Evolutionary conservation across 192 early-diverging fungal genomes (phyloP), one percentile per base, ranked within the genome.

Genomic region (Mortierella claussenii): DNA sequence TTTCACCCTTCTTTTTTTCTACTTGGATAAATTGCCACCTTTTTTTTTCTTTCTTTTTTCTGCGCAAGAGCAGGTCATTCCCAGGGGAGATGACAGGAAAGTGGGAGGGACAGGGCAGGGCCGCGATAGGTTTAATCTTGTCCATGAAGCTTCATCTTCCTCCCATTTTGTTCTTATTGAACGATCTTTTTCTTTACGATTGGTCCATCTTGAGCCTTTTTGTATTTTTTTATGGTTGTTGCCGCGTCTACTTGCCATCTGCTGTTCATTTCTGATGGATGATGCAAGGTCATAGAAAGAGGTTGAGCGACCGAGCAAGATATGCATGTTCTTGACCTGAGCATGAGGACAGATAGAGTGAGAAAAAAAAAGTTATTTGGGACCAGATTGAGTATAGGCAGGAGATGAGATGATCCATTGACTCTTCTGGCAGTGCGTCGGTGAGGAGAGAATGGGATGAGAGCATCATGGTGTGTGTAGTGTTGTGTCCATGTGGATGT

Each of bases 241-340:
- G n/a, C n/a, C n/a, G n/a, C n/a, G n/a, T n/a, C n/a, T n/a, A n/a
- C n/a, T n/a, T n/a, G n/a, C n/a, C n/a, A n/a, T n/a, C 26, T 27
- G 47, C n/a, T 28, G 21, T 50, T 50, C 49, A 53, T 43, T 18
- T 52, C 18, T 18, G 37, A 53, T 48, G 37, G 60, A 53, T 23
- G 60, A 62, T 51, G 47, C 26, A 30, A 27, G 44, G 56, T 12
- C n/a, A 31, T 44, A 58, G 44, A 58, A 32, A 32, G 47, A 23
- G 45, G 42, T 46, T 43, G 45, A 49, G 59, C 59, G 26, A 49
- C 6, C 9, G 6, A 27, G 12, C 26, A 37, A 56, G 37, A 56
- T 43, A 56, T 56, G 55, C 55, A 56, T 56, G 55, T 24, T 37
- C 31, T 48, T 48, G n/a, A 17, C 17, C 30, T 7, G 52, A 34